These are phyloP conservation scores for Phyllachora maydis DNA, from an alignment of 2,329 filamentous ascomycete genomes.

Conservation along the genomic window DNA sequence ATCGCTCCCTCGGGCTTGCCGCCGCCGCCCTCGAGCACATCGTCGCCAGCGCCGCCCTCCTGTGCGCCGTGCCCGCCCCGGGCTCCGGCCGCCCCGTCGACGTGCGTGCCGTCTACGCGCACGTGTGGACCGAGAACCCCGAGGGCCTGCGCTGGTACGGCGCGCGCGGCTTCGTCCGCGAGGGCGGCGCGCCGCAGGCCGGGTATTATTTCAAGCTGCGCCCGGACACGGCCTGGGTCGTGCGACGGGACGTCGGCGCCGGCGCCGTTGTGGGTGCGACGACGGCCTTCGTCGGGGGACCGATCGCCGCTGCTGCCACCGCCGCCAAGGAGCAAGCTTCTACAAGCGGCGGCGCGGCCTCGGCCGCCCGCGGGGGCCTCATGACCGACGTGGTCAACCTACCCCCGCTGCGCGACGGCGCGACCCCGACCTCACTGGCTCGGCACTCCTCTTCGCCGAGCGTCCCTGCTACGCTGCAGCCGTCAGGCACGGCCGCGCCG, in stretches of 20 bases:
- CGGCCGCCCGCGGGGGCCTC: too few species aligned
- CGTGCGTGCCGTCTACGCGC: constrained; percentile 31
- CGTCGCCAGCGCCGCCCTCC: constrained; percentile 16
- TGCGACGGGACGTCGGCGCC: constrained; percentile 15
- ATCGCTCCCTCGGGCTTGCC: constrained; percentile 36
- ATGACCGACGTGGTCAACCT: too few species aligned
- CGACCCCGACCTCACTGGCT: too few species aligned
- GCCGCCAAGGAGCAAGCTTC: too few species aligned
- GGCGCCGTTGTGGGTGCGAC: constrained; percentile 1
- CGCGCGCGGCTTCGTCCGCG: constrained; percentile 30
- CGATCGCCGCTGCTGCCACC: too few species aligned
- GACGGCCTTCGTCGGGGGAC: too few species aligned
- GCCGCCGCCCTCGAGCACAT: constrained; percentile 34
- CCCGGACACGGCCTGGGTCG: constrained; percentile 39
- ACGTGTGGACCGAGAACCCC: constrained; percentile 47
- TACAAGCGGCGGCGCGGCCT: too few species aligned
- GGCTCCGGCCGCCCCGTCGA: too few species aligned
- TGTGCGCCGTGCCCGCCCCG: constrained; percentile 4
- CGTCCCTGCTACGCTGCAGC: too few species aligned
- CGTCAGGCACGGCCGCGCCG: too few species aligned
- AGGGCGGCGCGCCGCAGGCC: constrained; percentile 20
- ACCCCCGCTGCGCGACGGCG: too few species aligned
- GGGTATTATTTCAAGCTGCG: constrained; percentile 42
- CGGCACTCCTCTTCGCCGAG: too few species aligned
- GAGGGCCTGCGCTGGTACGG: constrained; percentile 43